Base-by-base conservation (phyloP, 495 filamentous ascomycete species). In the Neurospora tetraspora region DNA sequence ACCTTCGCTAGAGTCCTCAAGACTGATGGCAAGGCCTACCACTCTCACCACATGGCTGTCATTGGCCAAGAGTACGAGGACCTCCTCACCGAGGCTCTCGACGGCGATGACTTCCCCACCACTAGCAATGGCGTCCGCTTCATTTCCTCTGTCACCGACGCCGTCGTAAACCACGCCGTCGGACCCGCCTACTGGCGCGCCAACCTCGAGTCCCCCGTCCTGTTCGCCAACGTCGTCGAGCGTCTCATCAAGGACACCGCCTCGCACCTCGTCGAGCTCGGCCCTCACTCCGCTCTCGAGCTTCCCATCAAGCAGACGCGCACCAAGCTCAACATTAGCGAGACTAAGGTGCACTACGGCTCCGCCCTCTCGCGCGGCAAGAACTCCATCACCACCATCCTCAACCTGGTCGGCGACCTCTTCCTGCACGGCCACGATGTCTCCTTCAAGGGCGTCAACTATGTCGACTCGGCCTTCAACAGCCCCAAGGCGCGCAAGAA, bases 211-310 rank as follows among this genome's bases (percentile, higher is more conserved):
- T 81, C 79, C 1, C 83, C 85, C 1, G 86, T 87, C 23, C 71
- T 73, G 18, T 87, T 87, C 71, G 73, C 79, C 0, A 75, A 83
- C 16, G 85, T 83, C 4, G 53, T 86, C 10, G 71, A 70, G 65
- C 20, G 39, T 69, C 39, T 80, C 10, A 34, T 59, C 68, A 23
- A 31, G 72, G 68, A 20, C 31, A 73, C 42, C 34, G 53, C 74
- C 12, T 78, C 37, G 3, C 71, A 69, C 43, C 69, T 89, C 2
- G 71, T 91, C 20, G 89, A 91, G 70, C 77, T 90, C 40, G 89
- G 90, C 0, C 86, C 90, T 27, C 89, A 91, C 74, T 74, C 81
- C 9, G 86, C 88, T 1, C 77, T 92, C 0, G 79, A 83, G 40
- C 82, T 84, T 0, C 86, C 87, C 0, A 73, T 87, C 16, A 78